A percentile compares a stretch with the other conserved stretches of the same genome.
These are phyloP conservation scores for Pythium guiyangense DNA, from an alignment of 352 stramenopile species.

Conservation along the genomic window DNA sequence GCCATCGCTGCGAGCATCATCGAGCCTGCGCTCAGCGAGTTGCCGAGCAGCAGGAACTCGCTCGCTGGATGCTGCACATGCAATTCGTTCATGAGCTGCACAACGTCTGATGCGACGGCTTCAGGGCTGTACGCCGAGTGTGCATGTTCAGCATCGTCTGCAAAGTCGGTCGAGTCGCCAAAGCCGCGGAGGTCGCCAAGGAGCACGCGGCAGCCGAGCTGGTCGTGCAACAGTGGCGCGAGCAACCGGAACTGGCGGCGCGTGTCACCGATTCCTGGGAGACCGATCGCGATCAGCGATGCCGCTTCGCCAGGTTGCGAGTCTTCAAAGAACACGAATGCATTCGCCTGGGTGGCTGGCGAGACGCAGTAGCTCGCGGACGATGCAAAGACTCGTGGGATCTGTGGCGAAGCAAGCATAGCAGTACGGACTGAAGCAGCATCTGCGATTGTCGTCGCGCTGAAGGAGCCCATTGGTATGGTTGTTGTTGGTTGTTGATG, in stretches of 20 bases:
- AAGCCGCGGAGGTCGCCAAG: constrained; percentile 39
- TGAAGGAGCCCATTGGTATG: not conserved
- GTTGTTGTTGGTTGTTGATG: not conserved
- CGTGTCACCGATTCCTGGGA: constrained; percentile 37
- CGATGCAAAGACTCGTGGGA: constrained; percentile 21
- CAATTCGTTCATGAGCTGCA: constrained; percentile 21
- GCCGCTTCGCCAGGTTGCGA: constrained; percentile 18
- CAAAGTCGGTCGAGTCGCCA: constrained; percentile 31
- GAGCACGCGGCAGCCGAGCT: constrained; percentile 23
- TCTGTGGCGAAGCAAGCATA: not conserved
- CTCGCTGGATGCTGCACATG: constrained; percentile 11
- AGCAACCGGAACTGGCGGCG: constrained; percentile 35
- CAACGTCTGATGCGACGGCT: constrained; percentile 22
- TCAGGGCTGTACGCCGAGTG: constrained; percentile 30
- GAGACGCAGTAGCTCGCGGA: constrained; percentile 15
- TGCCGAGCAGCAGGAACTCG: constrained; percentile 31
- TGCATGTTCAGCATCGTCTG: not conserved
- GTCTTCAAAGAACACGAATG: constrained; percentile 35
- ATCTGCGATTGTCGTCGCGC: not conserved
- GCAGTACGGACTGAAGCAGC: not conserved
- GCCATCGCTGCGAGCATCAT: constrained; percentile 23
- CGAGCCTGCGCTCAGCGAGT: constrained; percentile 31
- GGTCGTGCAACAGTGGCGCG: constrained; percentile 30
- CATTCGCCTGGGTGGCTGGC: constrained; percentile 3
- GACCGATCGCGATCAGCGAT: constrained; percentile 24